Base-by-base conservation (phyloP, 805 yeast genomes). In the Wickerhamiella kurtzmanii region DNA sequence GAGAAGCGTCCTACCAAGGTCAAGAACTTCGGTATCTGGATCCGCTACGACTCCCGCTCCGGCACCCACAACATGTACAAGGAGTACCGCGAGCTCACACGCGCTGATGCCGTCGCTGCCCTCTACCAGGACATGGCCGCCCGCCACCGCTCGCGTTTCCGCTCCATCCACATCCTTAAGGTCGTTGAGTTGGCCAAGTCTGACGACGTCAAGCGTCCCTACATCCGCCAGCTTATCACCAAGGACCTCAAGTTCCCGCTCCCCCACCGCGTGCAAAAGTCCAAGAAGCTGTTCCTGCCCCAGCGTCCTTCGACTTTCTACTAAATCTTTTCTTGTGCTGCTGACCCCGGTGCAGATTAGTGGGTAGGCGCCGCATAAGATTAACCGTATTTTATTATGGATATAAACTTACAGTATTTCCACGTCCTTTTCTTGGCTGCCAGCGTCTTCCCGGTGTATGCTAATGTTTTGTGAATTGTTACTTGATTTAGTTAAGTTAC, bases 51-150 rank as follows among this genome's bases (percentile, higher is more conserved):
- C 72, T 92, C 99, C 60, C 94, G 99, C 83, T 92, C 98, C 62
- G 99, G 99, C 78, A 88, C 95, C 68, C 98, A 92, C 94, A 92
- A 92, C 94, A 92, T 92, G 96, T 92, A 92, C 96, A 92, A 92
- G 81, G 99, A 92, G 79, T 85, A 86, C 92, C 87, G 98, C 76
- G 98, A 89, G 66, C 94, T 89, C 64, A 75, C 96, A 79, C 92
- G 99, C 79, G 94, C 87, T 58, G 95, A 85, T 72, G 98, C 97
- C 63, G 96, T 92, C 69, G 95, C 84, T 74, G 77, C 92, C 69
- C 82, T 92, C 82, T 92, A 92, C 92, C 88, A 83, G 74, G 99
- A 92, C 76, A 83, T 92, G 83, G 99, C 99, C 75, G 96, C 99
- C 64, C 88, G 98, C 79, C 99, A 92, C 94, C 87, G 98, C 82